These are phyloP conservation scores for Stemphylium vesicarium DNA, from an alignment of 2,329 filamentous ascomycete genomes.

Conservation along the genomic window DNA sequence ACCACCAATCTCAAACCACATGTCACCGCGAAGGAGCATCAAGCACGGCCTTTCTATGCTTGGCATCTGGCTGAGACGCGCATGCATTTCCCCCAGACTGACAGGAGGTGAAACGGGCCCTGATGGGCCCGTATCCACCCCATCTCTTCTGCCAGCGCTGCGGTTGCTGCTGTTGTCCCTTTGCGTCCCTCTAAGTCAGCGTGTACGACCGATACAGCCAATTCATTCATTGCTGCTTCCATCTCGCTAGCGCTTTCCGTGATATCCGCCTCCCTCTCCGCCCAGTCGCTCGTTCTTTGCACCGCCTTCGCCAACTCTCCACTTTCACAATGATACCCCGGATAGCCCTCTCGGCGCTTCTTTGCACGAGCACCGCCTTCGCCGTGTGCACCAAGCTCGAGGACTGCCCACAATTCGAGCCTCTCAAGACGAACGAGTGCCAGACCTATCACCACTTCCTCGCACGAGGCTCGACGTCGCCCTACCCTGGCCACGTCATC, in stretches of 20 bases:
- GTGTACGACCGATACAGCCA: neutral
- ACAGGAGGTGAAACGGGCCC: conserved; percentile 3
- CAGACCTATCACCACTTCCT: conserved; percentile 37
- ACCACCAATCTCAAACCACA: conserved; percentile 18
- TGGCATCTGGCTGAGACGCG: conserved; percentile 18
- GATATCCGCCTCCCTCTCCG: neutral
- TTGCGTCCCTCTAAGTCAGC: neutral
- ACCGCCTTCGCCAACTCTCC: neutral
- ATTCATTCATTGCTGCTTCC: neutral
- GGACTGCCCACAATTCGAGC: conserved; percentile 32
- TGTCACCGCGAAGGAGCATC: neutral
- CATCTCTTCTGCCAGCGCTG: neutral
- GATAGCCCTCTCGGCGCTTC: conserved; percentile 22
- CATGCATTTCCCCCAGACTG: conserved; percentile 10
- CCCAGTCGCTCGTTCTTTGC: conserved; percentile 7
- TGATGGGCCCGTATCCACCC: neutral
- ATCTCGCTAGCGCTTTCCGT: conserved; percentile 3
- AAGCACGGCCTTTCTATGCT: conserved; percentile 6
- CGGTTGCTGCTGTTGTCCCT: neutral
- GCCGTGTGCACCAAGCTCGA: conserved; percentile 38
- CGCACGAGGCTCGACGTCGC: conserved; percentile 34
- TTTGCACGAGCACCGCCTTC: conserved; percentile 22
- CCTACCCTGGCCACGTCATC: conserved; percentile 36
- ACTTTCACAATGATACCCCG: conserved; percentile 28
- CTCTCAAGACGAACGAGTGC: conserved; percentile 32